Percentiles rank a stretch among this genome's conserved stretches.
These are phyloP conservation scores for Penicillium aurantiogriseum DNA, from an alignment of 2,329 filamentous ascomycete species.

Conservation along the genomic window DNA sequence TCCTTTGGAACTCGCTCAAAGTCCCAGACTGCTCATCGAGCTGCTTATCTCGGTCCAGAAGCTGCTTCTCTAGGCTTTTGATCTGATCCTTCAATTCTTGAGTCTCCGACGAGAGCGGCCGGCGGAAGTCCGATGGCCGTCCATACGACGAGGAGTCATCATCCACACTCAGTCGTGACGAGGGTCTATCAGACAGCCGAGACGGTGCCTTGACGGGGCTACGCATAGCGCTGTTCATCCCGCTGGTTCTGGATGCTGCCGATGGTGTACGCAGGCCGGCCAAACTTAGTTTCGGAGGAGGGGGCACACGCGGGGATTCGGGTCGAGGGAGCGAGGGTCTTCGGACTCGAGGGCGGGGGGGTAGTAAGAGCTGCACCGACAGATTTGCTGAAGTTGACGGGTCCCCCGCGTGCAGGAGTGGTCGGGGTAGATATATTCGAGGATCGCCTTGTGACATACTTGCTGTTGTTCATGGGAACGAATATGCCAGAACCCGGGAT, in stretches of 20 bases:
- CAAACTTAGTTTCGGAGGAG: slow-evolving; percentile 54
- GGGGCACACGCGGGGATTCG: slow-evolving; percentile 72
- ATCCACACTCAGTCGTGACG: slow-evolving; percentile 41
- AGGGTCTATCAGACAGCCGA: slow-evolving; percentile 39
- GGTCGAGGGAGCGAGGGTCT: slow-evolving; percentile 81
- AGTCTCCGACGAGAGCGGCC: slow-evolving; percentile 28
- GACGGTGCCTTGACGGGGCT: slow-evolving; percentile 42
- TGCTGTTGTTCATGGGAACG: slow-evolving; percentile 77
- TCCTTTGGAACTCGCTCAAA: slow-evolving; percentile 85
- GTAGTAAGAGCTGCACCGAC: slow-evolving; percentile 71
- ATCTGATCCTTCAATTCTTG: slow-evolving; percentile 65
- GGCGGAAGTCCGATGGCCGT: slow-evolving; percentile 33
- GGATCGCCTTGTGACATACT: slow-evolving; percentile 56
- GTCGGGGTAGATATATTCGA: slow-evolving; percentile 62
- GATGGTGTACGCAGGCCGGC: slow-evolving; percentile 59
- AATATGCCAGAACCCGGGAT: slow-evolving; percentile 87
- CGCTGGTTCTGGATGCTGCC: slow-evolving; percentile 33
- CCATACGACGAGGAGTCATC: slow-evolving; percentile 36
- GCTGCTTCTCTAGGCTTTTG: slow-evolving; percentile 66
- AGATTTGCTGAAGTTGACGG: slow-evolving; percentile 85
- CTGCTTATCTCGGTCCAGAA: slow-evolving; percentile 82
- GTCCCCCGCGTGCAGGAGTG: slow-evolving; percentile 63
- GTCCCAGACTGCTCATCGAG: slow-evolving; percentile 83
- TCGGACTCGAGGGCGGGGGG: slow-evolving; percentile 63
- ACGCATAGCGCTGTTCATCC: slow-evolving; percentile 46